phyloP scores from a whole-genome alignment of 371 early-diverging fungal species.

The Mucor plumbeus region DNA sequence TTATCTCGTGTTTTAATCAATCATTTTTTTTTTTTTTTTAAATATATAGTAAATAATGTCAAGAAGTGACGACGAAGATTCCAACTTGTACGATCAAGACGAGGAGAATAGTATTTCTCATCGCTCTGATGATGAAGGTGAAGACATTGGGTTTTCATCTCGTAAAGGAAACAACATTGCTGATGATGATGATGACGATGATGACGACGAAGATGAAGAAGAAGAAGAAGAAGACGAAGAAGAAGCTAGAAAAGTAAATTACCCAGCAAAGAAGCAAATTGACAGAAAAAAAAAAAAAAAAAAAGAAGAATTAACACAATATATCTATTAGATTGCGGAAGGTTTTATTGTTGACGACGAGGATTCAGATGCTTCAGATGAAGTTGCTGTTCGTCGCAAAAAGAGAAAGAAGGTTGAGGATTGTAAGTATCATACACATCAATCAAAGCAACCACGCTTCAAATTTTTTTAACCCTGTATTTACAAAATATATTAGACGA shows the following conservation, averaged over 20 bases:
- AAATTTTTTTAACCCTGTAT: neutral
- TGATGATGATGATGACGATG: slow-evolving; percentile 53
- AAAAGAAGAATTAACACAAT: neutral
- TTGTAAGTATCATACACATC: slow-evolving; percentile 27
- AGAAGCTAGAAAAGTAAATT: slow-evolving; percentile 53
- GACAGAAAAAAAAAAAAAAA: neutral
- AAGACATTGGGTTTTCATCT: slow-evolving; percentile 47
- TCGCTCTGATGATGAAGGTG: slow-evolving; percentile 42
- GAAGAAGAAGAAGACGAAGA: slow-evolving; percentile 65
- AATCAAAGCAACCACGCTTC: no score
- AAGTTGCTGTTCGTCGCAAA: slow-evolving; percentile 47
- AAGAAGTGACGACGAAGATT: slow-evolving; percentile 30
- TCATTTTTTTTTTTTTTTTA: neutral
- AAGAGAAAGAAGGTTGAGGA: slow-evolving; percentile 57
- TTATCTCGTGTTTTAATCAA: slow-evolving; percentile 7
- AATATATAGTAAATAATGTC: slow-evolving; percentile 20
- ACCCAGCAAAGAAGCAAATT: neutral
- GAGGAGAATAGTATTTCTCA: slow-evolving; percentile 18
- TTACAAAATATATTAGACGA: slow-evolving; percentile 27
- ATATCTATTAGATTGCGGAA: slow-evolving; percentile 54
- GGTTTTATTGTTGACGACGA: slow-evolving; percentile 74
- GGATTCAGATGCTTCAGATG: slow-evolving; percentile 53
- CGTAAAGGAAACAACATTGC: slow-evolving; percentile 47
- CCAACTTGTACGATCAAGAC: slow-evolving; percentile 27
- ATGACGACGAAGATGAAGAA: slow-evolving; percentile 64